These are phyloP conservation scores for Cercospora sesami DNA, from an alignment of 2,329 filamentous ascomycete genomes.

Conservation along the genomic window DNA sequence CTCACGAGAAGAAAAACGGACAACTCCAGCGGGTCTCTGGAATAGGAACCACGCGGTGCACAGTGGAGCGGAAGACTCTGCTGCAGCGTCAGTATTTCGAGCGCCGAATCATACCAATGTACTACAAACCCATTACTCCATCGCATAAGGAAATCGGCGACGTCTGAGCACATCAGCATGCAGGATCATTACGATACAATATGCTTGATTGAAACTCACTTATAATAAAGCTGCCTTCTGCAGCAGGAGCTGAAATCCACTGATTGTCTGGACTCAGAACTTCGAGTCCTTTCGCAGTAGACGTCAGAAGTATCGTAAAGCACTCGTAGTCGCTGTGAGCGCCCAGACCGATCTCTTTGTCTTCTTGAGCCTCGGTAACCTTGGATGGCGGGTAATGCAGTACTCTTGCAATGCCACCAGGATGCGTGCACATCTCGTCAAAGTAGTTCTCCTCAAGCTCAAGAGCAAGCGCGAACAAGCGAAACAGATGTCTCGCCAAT, in stretches of 20 bases:
- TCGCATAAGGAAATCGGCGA: constrained; percentile 53
- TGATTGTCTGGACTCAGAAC: constrained; percentile 40
- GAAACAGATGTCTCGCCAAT: constrained; percentile 44
- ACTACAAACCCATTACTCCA: constrained; percentile 44
- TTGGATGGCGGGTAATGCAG: constrained; percentile 43
- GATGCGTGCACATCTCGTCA: constrained; percentile 44
- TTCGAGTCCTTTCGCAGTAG: constrained; percentile 33
- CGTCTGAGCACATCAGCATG: constrained; percentile 42
- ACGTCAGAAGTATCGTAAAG: constrained; percentile 36
- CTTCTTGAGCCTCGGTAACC: constrained; percentile 26
- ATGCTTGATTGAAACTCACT: constrained; percentile 27
- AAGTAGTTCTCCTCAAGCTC: constrained; percentile 43
- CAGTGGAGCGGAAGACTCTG: constrained; percentile 45
- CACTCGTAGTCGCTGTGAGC: constrained; percentile 41
- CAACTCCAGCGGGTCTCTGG: constrained; percentile 44
- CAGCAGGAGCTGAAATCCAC: constrained; percentile 50
- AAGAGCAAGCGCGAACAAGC: constrained; percentile 45
- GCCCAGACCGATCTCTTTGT: constrained; percentile 42
- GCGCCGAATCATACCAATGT: neutral
- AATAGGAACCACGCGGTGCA: constrained; percentile 48
- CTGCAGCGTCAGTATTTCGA: neutral
- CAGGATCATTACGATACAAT: neutral
- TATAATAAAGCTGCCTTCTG: constrained; percentile 50
- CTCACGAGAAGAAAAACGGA: constrained; percentile 52
- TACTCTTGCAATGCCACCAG: constrained; percentile 44